Conservation (phyloP, 2,329 filamentous ascomycete genomes). For the Teratosphaeria nubilosa region DNA sequence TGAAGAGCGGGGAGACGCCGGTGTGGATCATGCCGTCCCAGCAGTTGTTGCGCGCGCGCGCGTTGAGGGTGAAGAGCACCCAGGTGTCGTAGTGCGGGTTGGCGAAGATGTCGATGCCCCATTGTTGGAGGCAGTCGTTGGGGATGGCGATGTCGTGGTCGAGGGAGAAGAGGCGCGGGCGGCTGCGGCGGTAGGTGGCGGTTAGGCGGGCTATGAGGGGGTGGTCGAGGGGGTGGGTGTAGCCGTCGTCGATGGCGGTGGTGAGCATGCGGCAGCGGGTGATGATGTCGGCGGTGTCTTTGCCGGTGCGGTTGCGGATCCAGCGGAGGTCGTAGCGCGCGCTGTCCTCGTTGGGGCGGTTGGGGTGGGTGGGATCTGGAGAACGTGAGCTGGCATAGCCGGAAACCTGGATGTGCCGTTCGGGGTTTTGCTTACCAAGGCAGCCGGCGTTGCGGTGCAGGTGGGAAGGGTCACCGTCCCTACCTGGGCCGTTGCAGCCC, state of each 20-base stretch:
- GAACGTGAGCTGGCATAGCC: not conserved
- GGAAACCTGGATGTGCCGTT: not conserved
- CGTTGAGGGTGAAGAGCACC: constrained; percentile 81
- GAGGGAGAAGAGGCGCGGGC: constrained; percentile 51
- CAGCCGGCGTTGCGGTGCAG: constrained; percentile 13
- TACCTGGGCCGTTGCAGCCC: constrained; percentile 11
- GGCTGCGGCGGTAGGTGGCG: constrained; percentile 13
- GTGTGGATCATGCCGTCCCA: constrained; percentile 44
- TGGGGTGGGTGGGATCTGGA: constrained; percentile 13
- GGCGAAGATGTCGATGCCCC: constrained; percentile 66
- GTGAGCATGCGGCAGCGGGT: constrained; percentile 14
- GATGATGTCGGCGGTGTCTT: constrained; percentile 11
- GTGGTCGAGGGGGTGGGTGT: constrained; percentile 18
- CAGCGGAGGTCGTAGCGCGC: constrained; percentile 14
- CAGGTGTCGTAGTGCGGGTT: constrained; percentile 56
- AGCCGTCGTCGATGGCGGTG: constrained; percentile 6
- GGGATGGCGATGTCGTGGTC: constrained; percentile 59
- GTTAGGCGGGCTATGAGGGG: constrained; percentile 17
- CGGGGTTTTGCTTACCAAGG: not conserved
- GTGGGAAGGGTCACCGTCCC: constrained; percentile 4
- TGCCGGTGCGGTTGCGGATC: constrained; percentile 12
- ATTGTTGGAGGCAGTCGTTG: constrained; percentile 64
- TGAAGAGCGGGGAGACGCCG: constrained; percentile 76
- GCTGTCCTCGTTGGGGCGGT: constrained; percentile 9
- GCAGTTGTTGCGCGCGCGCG: constrained; percentile 80